Conservation (phyloP, 306 rosid species). For the Lagenaria siceraria region DNA sequence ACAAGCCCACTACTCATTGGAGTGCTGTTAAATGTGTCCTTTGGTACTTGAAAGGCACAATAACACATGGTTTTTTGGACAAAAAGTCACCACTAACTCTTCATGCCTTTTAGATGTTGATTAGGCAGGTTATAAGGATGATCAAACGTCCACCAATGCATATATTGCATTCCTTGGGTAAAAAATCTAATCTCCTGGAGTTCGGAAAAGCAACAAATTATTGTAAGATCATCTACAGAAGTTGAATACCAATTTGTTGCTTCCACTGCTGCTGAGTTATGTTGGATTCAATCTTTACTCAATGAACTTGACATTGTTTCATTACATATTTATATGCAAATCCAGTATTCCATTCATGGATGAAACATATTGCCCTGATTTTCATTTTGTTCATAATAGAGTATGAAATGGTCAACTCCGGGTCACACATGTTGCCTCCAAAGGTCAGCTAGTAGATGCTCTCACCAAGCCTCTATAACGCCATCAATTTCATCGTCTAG, state of each 20-base stretch:
- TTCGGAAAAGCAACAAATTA: not conserved
- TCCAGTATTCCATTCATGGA: not conserved
- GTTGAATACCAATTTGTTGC: not conserved
- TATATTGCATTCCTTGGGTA: not conserved
- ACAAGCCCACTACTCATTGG: not conserved
- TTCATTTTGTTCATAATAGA: too few relatives aligned
- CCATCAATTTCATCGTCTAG: too few relatives aligned
- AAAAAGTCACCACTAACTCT: not conserved
- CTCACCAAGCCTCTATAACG: too few relatives aligned
- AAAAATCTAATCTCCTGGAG: not conserved
- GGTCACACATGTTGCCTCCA: too few relatives aligned
- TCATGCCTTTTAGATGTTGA: not conserved
- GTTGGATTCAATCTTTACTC: not conserved
- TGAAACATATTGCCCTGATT: not conserved
- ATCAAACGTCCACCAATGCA: not conserved
- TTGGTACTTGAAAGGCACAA: not conserved
- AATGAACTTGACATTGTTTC: not conserved
- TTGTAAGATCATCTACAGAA: not conserved
- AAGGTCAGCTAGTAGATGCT: too few relatives aligned
- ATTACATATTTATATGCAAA: not conserved
- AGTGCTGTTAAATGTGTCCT: not conserved
- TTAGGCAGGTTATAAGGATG: not conserved
- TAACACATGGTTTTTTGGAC: not conserved
- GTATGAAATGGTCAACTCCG: not conserved
- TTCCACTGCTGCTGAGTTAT: not conserved